Evolutionary conservation across 768 basidiomycete genomes (phyloP).

Genomic region (Trichaptum fuscoviolaceum): DNA sequence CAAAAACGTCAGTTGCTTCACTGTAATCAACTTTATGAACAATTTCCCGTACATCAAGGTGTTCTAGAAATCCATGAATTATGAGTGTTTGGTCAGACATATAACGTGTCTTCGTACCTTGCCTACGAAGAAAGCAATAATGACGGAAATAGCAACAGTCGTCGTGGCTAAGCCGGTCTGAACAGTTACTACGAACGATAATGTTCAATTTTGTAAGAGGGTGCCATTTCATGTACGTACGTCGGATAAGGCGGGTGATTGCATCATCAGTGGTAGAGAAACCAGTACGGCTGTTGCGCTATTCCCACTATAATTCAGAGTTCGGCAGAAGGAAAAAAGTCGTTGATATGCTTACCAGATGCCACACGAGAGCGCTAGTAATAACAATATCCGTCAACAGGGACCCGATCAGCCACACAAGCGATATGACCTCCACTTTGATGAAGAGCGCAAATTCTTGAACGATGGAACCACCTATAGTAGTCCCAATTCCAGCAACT

Average conservation of each 20-base stretch:
- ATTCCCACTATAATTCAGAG: background rate
- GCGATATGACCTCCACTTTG: slow-evolving; percentile 27
- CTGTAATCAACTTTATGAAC: background rate
- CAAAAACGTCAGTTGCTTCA: background rate
- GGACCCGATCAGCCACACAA: slow-evolving; percentile 39
- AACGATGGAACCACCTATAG: slow-evolving; percentile 25
- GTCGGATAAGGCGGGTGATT: slow-evolving; percentile 37
- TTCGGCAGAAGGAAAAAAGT: background rate
- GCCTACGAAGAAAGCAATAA: slow-evolving; percentile 27
- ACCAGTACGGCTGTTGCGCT: slow-evolving; percentile 23
- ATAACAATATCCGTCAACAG: slow-evolving; percentile 38
- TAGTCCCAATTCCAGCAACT: slow-evolving; percentile 32
- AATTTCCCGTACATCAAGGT: background rate
- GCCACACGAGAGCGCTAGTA: slow-evolving; percentile 37
- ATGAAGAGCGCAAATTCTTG: slow-evolving; percentile 29
- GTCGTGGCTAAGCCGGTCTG: slow-evolving; percentile 33
- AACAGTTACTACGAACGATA: slow-evolving; percentile 27
- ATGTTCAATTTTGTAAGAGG: slow-evolving; percentile 1
- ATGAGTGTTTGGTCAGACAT: background rate
- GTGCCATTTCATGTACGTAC: slow-evolving; percentile 18
- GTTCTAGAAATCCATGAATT: background rate
- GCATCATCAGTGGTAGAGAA: slow-evolving; percentile 36
- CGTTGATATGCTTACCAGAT: slow-evolving; percentile 30
- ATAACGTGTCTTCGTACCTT: background rate
- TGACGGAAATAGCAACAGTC: slow-evolving; percentile 27